Base-by-base conservation (phyloP, 2,329 filamentous ascomycete genomes). In the Teratosphaeria zuluensis region DNA sequence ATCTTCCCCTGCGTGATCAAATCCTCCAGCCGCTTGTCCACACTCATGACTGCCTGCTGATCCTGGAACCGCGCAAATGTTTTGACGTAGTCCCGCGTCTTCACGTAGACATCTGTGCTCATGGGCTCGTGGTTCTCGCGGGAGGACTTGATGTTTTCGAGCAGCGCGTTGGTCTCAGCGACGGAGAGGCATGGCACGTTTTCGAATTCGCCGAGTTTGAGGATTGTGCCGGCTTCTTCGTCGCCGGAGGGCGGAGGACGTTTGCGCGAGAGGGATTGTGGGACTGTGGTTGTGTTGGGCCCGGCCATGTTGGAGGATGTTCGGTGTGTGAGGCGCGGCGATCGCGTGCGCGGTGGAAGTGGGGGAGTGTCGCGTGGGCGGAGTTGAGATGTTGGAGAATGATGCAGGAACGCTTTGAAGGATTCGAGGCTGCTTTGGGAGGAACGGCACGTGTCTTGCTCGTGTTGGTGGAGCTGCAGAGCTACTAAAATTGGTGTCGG, bases 31-130 rank as follows among this genome's bases (percentile, higher is more conserved):
- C 90, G 64, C 48, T 70, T 64, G 55, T 69, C 81, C 67, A 96
- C 79, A 60, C 90, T 85, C 75, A 95, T 91, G 33, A 97, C 90
- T n/a, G 90, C 89, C 76, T 96, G 89, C 70, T 96, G 89, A 65
- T 94, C 86, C 77, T 96, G 95, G 82, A 97, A 97, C 38, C 94
- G 89, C 19, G 92, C 88, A 76, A 99, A 99, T 63, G 91, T 86
- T 68, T 96, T 91, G 57, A 97, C 84, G 76, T 99, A 97, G 70
- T 92, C 90, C 64, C 91, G 82, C 30, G 66, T 70, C 58, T 69
- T 69, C 62, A 64, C 58, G 62, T 64, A 67, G 58, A 67, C 59
- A 55, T 73, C 73, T 66, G 70, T 73, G 68, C 91, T 91, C 68
- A 86, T 58, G 55, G 54, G 19, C 31, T 55, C 51, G 67, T 51